Conservation (phyloP, 306 rosid genomes). For the Lathyrus sativus region DNA sequence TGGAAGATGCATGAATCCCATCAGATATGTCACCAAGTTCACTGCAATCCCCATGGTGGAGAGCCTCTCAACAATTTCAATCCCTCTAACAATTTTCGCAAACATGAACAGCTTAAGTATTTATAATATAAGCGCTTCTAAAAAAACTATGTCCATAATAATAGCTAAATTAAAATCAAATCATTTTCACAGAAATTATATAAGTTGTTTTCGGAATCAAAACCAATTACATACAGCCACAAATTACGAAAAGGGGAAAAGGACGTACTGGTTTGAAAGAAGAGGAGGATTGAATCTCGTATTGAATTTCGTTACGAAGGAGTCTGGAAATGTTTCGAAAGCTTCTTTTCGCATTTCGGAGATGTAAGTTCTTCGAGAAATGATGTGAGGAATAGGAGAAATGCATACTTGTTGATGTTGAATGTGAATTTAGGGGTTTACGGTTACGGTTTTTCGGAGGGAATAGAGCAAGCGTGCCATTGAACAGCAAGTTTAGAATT, state of each 20-base stretch:
- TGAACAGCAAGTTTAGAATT: not conserved
- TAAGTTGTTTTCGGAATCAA: too few relatives aligned
- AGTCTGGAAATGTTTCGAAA: constrained; percentile 69
- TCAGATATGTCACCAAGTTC: too few relatives aligned
- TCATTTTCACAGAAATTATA: too few relatives aligned
- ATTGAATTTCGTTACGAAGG: constrained; percentile 68
- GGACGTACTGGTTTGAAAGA: constrained; percentile 54
- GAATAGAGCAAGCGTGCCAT: constrained; percentile 67
- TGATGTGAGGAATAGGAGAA: not conserved
- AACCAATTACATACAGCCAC: not conserved
- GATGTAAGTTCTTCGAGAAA: constrained; percentile 52
- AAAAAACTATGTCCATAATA: too few relatives aligned
- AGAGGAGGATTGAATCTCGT: constrained; percentile 61
- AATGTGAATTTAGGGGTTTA: constrained; percentile 17
- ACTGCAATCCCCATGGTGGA: too few relatives aligned
- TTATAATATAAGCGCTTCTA: too few relatives aligned
- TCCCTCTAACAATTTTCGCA: too few relatives aligned
- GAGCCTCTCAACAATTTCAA: too few relatives aligned
- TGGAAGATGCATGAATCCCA: too few relatives aligned
- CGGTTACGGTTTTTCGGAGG: constrained; percentile 52
- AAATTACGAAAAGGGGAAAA: constrained; percentile 8
- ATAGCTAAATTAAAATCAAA: too few relatives aligned
- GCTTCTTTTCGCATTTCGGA: constrained; percentile 74
- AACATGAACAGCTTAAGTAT: too few relatives aligned
- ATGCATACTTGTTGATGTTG: constrained; percentile 34